These are phyloP conservation scores for Coleophoma cylindrospora DNA, from an alignment of 2,329 filamentous ascomycete species.

Conservation along the genomic window DNA sequence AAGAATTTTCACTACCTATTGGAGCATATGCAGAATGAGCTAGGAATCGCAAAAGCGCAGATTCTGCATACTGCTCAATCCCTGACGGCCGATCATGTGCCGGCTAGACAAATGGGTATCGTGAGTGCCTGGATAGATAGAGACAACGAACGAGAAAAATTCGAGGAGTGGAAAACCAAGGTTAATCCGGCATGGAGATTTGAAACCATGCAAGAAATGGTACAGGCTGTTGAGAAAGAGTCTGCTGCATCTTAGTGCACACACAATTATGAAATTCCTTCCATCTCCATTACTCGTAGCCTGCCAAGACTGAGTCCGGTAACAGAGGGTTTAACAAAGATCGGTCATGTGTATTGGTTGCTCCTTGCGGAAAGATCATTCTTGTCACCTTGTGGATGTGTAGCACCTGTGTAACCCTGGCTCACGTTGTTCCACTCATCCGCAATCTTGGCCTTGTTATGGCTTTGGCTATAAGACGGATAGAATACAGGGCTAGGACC, in stretches of 20 bases:
- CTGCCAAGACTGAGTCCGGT: too few relatives aligned
- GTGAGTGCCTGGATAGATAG: conserved; percentile 57
- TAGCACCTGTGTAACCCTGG: neutral
- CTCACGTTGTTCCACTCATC: conserved; percentile 2
- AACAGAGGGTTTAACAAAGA: too few relatives aligned
- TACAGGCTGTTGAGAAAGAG: conserved; percentile 43
- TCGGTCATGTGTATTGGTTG: neutral
- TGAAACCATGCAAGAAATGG: conserved; percentile 53
- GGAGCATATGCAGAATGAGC: conserved; percentile 42
- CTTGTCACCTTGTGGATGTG: neutral
- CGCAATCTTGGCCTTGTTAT: neutral
- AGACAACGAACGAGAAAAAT: conserved; percentile 22
- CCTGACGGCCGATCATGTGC: conserved; percentile 65
- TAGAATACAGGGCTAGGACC: conserved; percentile 12
- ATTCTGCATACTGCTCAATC: conserved; percentile 66
- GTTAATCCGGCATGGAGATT: conserved; percentile 49
- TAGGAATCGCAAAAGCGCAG: conserved; percentile 48
- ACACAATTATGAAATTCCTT: too few relatives aligned
- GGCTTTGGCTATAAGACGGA: neutral
- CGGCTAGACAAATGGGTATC: conserved; percentile 54
- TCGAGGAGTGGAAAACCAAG: conserved; percentile 36
- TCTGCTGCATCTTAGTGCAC: too few relatives aligned
- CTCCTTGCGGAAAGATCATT: neutral
- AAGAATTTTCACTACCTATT: conserved; percentile 65
- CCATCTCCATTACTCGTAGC: too few relatives aligned